Base-by-base conservation (phyloP, 208 protist genomes). In the Trypanosoma mega region DNA sequence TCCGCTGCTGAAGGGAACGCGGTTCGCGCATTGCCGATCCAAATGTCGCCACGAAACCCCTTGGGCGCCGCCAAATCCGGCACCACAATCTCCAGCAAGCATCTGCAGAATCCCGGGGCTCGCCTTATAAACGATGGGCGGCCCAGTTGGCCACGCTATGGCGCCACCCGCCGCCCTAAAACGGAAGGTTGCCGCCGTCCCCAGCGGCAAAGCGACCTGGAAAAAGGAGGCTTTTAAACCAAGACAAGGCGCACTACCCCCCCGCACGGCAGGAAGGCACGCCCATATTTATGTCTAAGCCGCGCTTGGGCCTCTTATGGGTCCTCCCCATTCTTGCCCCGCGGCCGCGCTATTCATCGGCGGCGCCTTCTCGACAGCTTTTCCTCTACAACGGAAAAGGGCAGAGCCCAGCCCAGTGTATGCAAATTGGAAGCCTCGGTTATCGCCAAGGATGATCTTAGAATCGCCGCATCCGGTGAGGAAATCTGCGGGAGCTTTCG, bases 11-110 rank as follows among this genome's bases (percentile, higher is more conserved):
- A 39, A n/a, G 48, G 3, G 26, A 60, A 45, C 8, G 62, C 50
- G 62, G 65, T 57, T 41, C 62, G 61, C 0, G 70, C 70, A 37
- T 65, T 70, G 39, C 70, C 69, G 11, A 75, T 57, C 37, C 49
- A 75, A 2, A 65, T 48, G 21, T 75, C 68, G 1, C 63, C 36
- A 8, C 27, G 30, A 2, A 75, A 48, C 23, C 1, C 33, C 7
- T 20, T 23, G 0, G 61, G 69, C 2, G 27, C 41, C 12, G 43
- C 16, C 47, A 20, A 52, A 12, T 4, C 23, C 4, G 18, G 47
- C 33, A 33, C 29, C 0, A 64, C 52, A 16, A 67, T 60, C 8
- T 21, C 21, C 14, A 4, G 54, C 65, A 36, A 75, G 27, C 31
- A 29, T 39, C 26, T 70, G 69, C 55, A 70, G 61, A 20, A 70